phyloP scores from a whole-genome alignment of 352 stramenopile genomes.

The Globisporangium okanoganense region DNA sequence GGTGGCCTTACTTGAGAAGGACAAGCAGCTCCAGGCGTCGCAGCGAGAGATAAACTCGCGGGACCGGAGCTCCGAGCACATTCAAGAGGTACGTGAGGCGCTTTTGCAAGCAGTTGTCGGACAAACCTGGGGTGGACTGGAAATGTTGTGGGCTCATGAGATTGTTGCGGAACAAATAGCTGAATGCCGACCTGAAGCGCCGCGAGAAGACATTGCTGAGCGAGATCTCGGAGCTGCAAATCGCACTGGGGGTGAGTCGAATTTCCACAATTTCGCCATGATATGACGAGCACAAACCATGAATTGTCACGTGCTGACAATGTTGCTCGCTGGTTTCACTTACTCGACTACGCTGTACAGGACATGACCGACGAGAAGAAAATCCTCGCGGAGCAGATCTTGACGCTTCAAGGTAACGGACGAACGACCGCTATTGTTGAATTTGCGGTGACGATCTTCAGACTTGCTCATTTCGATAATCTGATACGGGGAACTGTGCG shows the following conservation, averaged over 20 bases:
- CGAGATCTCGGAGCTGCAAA: constrained; percentile 49
- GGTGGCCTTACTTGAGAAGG: constrained; percentile 40
- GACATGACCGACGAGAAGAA: constrained; percentile 53
- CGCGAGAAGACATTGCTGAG: constrained; percentile 48
- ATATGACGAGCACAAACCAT: not conserved
- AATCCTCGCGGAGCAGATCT: constrained; percentile 46
- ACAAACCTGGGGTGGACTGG: not conserved
- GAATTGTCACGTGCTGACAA: not conserved
- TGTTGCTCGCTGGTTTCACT: not conserved
- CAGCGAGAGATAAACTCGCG: constrained; percentile 35
- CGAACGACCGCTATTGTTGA: constrained; percentile 6
- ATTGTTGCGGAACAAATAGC: constrained; percentile 11
- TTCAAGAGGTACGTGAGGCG: constrained; percentile 35
- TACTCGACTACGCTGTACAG: constrained; percentile 17
- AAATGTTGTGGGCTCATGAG: not conserved
- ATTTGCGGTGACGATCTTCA: not conserved
- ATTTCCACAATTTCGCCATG: not conserved
- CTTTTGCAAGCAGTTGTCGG: not conserved
- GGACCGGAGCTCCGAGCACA: constrained; percentile 33
- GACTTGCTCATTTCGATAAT: not conserved
- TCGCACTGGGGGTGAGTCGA: constrained; percentile 36
- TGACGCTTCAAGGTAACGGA: constrained; percentile 41
- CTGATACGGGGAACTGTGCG: not conserved
- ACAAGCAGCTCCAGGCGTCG: constrained; percentile 39
- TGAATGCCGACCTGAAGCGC: constrained; percentile 43